Conservation (phyloP, 176 grass and related monocot species). For the bread wheat (Triticum aestivum) region DNA sequence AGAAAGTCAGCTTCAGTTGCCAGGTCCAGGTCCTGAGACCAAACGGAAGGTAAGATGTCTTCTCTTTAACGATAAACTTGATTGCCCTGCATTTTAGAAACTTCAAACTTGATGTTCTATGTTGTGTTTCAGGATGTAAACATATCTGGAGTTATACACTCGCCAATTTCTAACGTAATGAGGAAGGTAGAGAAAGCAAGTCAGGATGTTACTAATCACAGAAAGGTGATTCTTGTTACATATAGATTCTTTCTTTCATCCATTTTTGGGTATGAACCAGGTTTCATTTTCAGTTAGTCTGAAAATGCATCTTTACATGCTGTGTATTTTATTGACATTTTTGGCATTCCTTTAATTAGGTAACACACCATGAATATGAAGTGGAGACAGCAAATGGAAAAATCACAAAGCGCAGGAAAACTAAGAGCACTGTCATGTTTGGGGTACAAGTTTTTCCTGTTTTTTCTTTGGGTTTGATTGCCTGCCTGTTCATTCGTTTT, state of each 20-base stretch:
- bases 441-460: constrained; percentile 48
- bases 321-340: constrained; percentile 17
- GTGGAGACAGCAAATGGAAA: constrained; percentile 80
- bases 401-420: constrained; percentile 91
- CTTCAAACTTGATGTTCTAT: constrained; percentile 25
- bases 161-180: constrained; percentile 70
- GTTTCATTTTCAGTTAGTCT: constrained; percentile 13
- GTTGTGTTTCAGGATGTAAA: constrained; percentile 63
- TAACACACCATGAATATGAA: constrained; percentile 88
- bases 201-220: constrained; percentile 68
- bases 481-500: constrained; percentile 26
- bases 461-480: constrained; percentile 22
- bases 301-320: constrained; percentile 11
- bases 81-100: constrained; percentile 8
- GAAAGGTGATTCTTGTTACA: constrained; percentile 50
- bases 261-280: neutral
- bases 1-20: constrained; percentile 60
- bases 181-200: constrained; percentile 73
- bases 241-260: constrained; percentile 13
- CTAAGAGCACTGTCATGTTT: constrained; percentile 89
- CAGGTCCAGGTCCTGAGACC: constrained; percentile 66
- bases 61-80: constrained; percentile 4
- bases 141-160: constrained; percentile 63
- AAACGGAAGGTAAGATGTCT: constrained; percentile 71
- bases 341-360: constrained; percentile 40